These are phyloP conservation scores for Centaurea solstitialis DNA, from an alignment of 129 eudicot species.

Conservation along the genomic window DNA sequence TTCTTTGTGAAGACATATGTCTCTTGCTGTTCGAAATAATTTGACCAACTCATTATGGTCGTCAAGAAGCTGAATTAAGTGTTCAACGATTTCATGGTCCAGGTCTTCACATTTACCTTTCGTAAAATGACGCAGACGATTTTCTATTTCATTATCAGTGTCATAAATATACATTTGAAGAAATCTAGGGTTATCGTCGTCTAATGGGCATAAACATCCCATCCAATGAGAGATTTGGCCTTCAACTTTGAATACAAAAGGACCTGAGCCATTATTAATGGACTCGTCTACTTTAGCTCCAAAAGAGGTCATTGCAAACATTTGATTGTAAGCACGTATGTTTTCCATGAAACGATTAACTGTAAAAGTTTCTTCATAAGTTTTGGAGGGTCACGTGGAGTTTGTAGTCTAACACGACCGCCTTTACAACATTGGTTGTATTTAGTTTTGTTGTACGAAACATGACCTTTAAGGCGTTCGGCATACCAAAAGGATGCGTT, in stretches of 20 bases:
- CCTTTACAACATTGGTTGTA: too few species aligned
- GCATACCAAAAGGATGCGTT: too few species aligned
- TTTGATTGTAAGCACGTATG: too few species aligned
- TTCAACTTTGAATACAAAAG: neutral
- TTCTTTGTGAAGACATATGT: neutral
- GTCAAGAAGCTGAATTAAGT: neutral
- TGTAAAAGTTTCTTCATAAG: too few species aligned
- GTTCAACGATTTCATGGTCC: neutral
- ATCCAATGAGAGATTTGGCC: conserved; percentile 11
- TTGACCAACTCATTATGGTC: neutral
- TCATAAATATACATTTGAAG: conserved; percentile 6
- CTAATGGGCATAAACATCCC: neutral
- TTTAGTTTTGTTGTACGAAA: too few species aligned
- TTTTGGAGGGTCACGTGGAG: too few species aligned
- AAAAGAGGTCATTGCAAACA: too few species aligned
- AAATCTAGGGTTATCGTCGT: neutral
- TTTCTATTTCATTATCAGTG: neutral
- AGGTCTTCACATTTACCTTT: neutral
- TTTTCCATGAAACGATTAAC: too few species aligned
- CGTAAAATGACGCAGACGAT: neutral
- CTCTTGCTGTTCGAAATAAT: neutral
- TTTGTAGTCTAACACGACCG: too few species aligned
- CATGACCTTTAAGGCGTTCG: too few species aligned
- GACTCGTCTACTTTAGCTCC: neutral
- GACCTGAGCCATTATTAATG: neutral